A percentile compares a stretch with the other conserved stretches of the same genome.
Conservation (phyloP, 202 grass and related monocot species). For the Schoenoplectus triqueter region DNA sequence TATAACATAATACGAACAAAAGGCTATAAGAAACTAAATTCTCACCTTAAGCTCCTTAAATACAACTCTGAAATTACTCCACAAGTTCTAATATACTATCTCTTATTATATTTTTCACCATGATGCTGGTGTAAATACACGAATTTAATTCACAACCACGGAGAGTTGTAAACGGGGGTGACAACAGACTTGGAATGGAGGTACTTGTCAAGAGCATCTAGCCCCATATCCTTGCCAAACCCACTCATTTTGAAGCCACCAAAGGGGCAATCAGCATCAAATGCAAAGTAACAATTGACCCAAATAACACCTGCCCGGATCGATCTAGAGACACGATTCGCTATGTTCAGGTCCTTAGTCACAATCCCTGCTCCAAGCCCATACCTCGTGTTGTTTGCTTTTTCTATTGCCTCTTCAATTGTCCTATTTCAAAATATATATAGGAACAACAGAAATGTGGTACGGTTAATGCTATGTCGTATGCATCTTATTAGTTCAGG, state of each 20-base stretch:
- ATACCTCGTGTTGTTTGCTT: slow-evolving; percentile 77
- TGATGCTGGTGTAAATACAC: neutral
- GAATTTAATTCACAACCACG: slow-evolving; percentile 67
- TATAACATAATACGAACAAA: neutral
- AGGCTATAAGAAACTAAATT: neutral
- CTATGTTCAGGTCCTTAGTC: slow-evolving; percentile 75
- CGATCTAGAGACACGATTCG: slow-evolving; percentile 71
- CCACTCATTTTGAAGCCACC: slow-evolving; percentile 97
- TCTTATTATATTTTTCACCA: slow-evolving; percentile 5
- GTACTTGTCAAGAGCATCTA: slow-evolving; percentile 80
- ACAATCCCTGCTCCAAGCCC: slow-evolving; percentile 81
- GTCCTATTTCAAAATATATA: slow-evolving; percentile 46
- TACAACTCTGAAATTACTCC: neutral
- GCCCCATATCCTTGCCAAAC: slow-evolving; percentile 78
- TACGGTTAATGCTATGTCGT: neutral
- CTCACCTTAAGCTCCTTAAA: neutral
- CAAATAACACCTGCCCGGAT: slow-evolving; percentile 69
- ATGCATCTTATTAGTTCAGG: slow-evolving; percentile 5
- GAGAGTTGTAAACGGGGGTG: slow-evolving; percentile 74
- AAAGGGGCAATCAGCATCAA: slow-evolving; percentile 64
- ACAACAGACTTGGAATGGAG: slow-evolving; percentile 69
- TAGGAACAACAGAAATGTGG: slow-evolving; percentile 31
- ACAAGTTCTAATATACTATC: neutral
- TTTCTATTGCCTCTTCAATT: slow-evolving; percentile 87
- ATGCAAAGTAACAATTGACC: slow-evolving; percentile 84